These are phyloP conservation scores for Colletotrichum higginsianum DNA, from an alignment of 2,329 filamentous ascomycete species.

Conservation along the genomic window DNA sequence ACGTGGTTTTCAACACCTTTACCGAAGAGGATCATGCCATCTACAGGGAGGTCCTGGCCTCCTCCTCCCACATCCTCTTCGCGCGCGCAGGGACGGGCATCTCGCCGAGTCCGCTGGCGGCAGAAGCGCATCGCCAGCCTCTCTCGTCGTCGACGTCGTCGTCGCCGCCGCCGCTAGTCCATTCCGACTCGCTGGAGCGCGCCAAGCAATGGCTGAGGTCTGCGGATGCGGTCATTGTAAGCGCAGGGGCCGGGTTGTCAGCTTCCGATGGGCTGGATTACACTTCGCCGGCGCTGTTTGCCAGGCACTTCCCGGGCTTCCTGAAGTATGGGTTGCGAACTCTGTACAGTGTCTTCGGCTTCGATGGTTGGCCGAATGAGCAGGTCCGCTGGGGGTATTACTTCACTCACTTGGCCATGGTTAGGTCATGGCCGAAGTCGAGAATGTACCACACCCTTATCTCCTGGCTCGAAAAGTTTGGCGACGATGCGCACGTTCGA, in stretches of 20 bases:
- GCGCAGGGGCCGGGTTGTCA: slow-evolving; percentile 53
- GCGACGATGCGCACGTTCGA: slow-evolving; percentile 44
- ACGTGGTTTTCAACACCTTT: slow-evolving; percentile 53
- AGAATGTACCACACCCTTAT: slow-evolving; percentile 43
- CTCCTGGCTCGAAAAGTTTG: slow-evolving; percentile 37
- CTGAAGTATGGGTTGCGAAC: slow-evolving; percentile 47
- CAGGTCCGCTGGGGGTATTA: slow-evolving; percentile 52
- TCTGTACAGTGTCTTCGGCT: slow-evolving; percentile 54
- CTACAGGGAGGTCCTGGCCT: slow-evolving; percentile 37
- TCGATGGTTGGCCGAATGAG: slow-evolving; percentile 48
- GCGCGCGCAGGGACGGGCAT: neutral
- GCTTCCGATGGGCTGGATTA: slow-evolving; percentile 53
- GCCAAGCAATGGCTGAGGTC: slow-evolving; percentile 46
- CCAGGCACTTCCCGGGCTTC: slow-evolving; percentile 50
- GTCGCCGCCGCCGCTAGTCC: neutral
- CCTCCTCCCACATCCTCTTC: neutral
- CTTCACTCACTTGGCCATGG: slow-evolving; percentile 50
- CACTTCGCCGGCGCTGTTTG: slow-evolving; percentile 50
- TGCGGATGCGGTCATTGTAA: slow-evolving; percentile 48
- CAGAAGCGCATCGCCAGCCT: neutral
- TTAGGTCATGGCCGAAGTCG: slow-evolving; percentile 48
- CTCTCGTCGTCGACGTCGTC: no score
- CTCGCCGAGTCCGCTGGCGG: slow-evolving; percentile 16
- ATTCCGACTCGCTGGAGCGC: slow-evolving; percentile 25
- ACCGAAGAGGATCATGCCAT: slow-evolving; percentile 46